phyloP scores from a whole-genome alignment of 2,329 filamentous ascomycete genomes.

The Kalmusia sp. region DNA sequence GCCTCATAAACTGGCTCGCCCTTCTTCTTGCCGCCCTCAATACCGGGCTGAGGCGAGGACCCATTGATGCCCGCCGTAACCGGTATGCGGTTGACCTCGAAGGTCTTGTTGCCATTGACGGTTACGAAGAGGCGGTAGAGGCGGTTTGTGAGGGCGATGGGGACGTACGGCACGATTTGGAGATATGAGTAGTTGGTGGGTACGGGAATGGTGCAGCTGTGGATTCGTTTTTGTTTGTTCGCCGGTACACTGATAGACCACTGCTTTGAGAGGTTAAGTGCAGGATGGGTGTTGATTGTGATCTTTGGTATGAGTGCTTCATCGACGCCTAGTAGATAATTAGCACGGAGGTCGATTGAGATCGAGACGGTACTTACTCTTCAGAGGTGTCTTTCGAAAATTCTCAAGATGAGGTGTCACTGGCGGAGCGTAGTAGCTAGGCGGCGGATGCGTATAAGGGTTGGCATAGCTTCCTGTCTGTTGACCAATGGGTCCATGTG shows the following conservation, averaged over 20 bases:
- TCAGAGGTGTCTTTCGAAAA: slow-evolving; percentile 45
- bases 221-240: slow-evolving; percentile 69
- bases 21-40: slow-evolving; percentile 51
- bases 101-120: slow-evolving; percentile 68
- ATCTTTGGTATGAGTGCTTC: slow-evolving; percentile 74
- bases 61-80: slow-evolving; percentile 45
- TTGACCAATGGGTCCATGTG: slow-evolving; percentile 37
- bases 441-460: slow-evolving; percentile 39
- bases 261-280: slow-evolving; percentile 66
- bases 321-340: slow-evolving; percentile 34
- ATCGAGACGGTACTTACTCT: slow-evolving; percentile 51
- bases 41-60: slow-evolving; percentile 23
- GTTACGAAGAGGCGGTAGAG: slow-evolving; percentile 80
- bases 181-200: slow-evolving; percentile 72
- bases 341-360: slow-evolving; percentile 16
- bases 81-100: slow-evolving; percentile 65
- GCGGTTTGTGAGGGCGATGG: slow-evolving; percentile 68
- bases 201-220: slow-evolving; percentile 75
- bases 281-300: slow-evolving; percentile 71
- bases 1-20: slow-evolving; percentile 77
- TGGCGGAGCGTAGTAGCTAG: slow-evolving; percentile 38
- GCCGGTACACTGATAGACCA: slow-evolving; percentile 71
- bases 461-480: slow-evolving; percentile 29
- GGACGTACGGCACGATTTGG: slow-evolving; percentile 72
- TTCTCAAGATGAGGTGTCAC: slow-evolving; percentile 37